Conservation (phyloP, 2,329 filamentous ascomycete genomes). For the Aspergillus japonicus region DNA sequence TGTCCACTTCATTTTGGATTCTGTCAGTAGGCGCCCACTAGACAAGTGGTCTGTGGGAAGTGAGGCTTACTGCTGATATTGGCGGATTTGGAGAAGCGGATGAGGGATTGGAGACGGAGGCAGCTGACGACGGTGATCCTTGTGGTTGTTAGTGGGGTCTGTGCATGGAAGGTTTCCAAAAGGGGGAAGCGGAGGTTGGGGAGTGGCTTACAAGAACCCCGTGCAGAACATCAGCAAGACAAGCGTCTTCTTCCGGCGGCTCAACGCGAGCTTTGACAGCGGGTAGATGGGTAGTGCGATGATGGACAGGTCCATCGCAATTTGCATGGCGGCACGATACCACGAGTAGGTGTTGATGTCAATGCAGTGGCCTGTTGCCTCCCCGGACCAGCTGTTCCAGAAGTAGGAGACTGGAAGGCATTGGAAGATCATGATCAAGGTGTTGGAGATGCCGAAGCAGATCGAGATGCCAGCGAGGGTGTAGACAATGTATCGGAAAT, state of each 20-base stretch:
- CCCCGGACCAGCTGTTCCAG: slow-evolving; percentile 56
- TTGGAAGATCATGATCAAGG: slow-evolving; percentile 26
- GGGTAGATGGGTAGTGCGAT: slow-evolving; percentile 52
- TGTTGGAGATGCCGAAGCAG: slow-evolving; percentile 46
- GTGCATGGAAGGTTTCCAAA: no score
- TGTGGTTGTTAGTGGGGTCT: not conserved
- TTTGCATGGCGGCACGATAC: slow-evolving; percentile 55
- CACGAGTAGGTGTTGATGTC: slow-evolving; percentile 52
- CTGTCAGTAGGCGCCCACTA: not conserved
- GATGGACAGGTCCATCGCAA: slow-evolving; percentile 54
- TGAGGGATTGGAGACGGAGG: slow-evolving; percentile 42
- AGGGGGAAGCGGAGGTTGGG: not conserved
- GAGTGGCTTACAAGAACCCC: slow-evolving; percentile 42
- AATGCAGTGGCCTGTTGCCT: slow-evolving; percentile 50
- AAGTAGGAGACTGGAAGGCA: slow-evolving; percentile 44
- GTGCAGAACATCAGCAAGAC: slow-evolving; percentile 54
- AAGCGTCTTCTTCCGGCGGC: slow-evolving; percentile 52
- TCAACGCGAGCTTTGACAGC: slow-evolving; percentile 44
- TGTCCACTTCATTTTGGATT: slow-evolving; percentile 31
- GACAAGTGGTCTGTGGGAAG: not conserved
- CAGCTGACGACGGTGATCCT: slow-evolving; percentile 46
- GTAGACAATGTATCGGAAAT: slow-evolving; percentile 38
- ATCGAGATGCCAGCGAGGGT: slow-evolving; percentile 50
- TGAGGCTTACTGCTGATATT: slow-evolving; percentile 36
- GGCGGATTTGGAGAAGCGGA: slow-evolving; percentile 40